Evolutionary conservation across 2,329 filamentous ascomycete species (phyloP), one percentile per base, ranked within the genome.

Genomic region (Calonectria pseudoturangicola): DNA sequence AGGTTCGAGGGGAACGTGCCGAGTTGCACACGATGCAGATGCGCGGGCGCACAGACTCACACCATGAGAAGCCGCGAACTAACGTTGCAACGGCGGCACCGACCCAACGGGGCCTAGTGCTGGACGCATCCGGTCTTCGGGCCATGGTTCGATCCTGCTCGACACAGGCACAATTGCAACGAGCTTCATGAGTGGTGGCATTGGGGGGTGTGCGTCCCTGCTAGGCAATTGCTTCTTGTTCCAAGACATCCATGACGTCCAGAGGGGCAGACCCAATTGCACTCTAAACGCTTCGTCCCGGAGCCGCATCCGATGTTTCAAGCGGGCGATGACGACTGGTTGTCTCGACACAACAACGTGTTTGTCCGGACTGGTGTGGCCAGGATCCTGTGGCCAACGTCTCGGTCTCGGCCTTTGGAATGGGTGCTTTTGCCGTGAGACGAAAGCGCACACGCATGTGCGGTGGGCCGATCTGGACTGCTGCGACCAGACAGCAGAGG

Each of bases 61-160:
- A 39, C 54, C 63, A 62, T 30, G 9, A 30, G 13, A 56, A 68
- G 47, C 47, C 56, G 41, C 58, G 68, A 70, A 70, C 65, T 58
- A 75, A 73, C 72, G 75, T 75, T 71, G 70, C 75, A 68, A 72
- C 65, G 70, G 65, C 48, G 58, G 50, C 39, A 43, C 56, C 47
- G 48, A 41, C 65, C 56, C 39, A 65, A 65, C 70, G 25, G n/a
- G 48, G 70, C 68, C 65, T 79, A 79, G 77, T 71, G 72, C 72
- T 73, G 47, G 58, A 74, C 51, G 62, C 60, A 70, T 73, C 77
- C 71, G 73, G 74, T 74, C 47, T 60, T 79, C 72, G 75, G 77
- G 74, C 54, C 15, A n/a, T 60, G 54, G 33, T 60, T 60, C 54
- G 64, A 70, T 45, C 64, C 64, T 68, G 62, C 43, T 30, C 58